These are phyloP conservation scores for Suillus luteus DNA, from an alignment of 768 basidiomycete species.

Conservation along the genomic window DNA sequence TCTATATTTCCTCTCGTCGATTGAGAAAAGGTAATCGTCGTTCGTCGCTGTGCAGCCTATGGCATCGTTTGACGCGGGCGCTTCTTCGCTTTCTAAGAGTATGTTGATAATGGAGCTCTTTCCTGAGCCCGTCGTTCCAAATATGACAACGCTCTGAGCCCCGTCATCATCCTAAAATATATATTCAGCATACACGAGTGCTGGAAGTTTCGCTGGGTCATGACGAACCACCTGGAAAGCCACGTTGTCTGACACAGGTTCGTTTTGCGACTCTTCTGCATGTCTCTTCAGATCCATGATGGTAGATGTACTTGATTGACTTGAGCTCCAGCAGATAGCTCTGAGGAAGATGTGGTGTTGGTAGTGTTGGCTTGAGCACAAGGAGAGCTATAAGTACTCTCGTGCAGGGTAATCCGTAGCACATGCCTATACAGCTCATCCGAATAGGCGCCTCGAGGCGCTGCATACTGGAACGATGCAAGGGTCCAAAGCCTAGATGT, in stretches of 20 bases:
- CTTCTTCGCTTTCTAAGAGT: neutral
- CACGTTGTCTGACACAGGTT: neutral
- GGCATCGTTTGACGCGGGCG: conserved; percentile 23
- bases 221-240: neutral
- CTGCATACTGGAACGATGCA: neutral
- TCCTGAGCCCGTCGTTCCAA: neutral
- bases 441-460: neutral
- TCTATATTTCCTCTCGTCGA: conserved; percentile 31
- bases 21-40: conserved; percentile 26
- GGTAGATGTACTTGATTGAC: neutral
- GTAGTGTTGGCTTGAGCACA: neutral
- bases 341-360: neutral
- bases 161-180: neutral
- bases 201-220: neutral
- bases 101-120: conserved; percentile 3
- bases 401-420: neutral
- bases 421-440: neutral
- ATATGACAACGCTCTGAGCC: neutral
- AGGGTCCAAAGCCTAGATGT: neutral
- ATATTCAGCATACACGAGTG: neutral
- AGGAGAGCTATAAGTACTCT: neutral
- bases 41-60: conserved; percentile 30
- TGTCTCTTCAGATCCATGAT: neutral
- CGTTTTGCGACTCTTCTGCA: neutral
- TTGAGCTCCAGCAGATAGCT: neutral